Conservation (phyloP, 106 monocot species). For the Dendrobium officinale region DNA sequence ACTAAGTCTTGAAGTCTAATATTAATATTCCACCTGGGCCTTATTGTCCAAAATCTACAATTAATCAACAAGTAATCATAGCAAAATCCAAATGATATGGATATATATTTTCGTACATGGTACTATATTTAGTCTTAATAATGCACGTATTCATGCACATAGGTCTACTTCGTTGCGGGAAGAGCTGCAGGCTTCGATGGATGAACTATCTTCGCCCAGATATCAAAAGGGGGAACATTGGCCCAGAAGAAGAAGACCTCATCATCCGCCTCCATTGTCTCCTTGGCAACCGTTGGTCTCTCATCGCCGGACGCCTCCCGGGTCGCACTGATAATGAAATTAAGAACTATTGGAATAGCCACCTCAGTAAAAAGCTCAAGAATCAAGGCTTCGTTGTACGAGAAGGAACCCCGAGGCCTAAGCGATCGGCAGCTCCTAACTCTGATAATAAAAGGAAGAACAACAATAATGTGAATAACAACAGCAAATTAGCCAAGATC, state of each 20-base stretch:
- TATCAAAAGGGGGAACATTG: constrained; percentile 32
- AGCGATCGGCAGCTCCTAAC: not conserved
- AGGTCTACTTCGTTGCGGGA: constrained; percentile 32
- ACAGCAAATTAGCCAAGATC: not conserved
- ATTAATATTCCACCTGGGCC: too few species aligned
- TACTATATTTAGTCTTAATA: too few species aligned
- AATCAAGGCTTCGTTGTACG: constrained; percentile 6
- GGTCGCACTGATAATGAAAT: constrained; percentile 44
- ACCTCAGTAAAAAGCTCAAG: constrained; percentile 22
- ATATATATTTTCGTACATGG: too few species aligned
- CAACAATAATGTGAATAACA: not conserved
- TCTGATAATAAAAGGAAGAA: not conserved
- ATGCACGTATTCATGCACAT: not conserved
- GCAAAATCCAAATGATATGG: too few species aligned
- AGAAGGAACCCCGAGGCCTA: constrained; percentile 2
- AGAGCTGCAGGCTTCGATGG: constrained; percentile 40
- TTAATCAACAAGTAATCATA: too few species aligned
- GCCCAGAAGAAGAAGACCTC: constrained; percentile 29
- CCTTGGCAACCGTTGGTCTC: constrained; percentile 38
- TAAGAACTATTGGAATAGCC: constrained; percentile 36
- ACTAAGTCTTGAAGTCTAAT: too few species aligned
- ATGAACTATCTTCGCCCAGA: constrained; percentile 33
- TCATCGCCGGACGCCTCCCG: constrained; percentile 31
- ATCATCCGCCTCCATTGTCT: constrained; percentile 28
- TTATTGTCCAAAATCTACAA: too few species aligned